A percentile compares a stretch with the other conserved stretches of the same genome.
Evolutionary conservation across 139 green algal species (phyloP).

Genomic region (Tetraselmis chui): DNA sequence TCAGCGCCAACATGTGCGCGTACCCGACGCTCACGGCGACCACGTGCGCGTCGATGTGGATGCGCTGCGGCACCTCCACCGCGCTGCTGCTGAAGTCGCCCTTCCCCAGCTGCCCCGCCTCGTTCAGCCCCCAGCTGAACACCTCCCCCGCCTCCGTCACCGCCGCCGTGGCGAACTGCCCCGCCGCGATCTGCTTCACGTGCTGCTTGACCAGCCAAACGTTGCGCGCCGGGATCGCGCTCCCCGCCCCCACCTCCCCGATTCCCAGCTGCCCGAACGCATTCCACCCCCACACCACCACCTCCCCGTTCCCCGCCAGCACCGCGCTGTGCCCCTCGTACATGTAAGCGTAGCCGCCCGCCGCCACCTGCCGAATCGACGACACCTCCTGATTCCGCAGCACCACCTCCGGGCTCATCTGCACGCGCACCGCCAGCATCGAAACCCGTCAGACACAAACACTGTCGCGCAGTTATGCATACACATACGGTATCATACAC

Average conservation of each 20-base stretch:
- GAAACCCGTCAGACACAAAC: too few species aligned
- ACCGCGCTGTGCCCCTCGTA: slow-evolving; percentile 20
- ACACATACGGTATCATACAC: too few species aligned
- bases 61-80: slow-evolving; percentile 14
- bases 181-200: slow-evolving; percentile 5
- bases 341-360: slow-evolving; percentile 19
- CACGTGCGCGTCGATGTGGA: slow-evolving; percentile 2
- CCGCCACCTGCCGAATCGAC: slow-evolving; percentile 8
- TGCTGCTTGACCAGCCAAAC: slow-evolving; percentile 11
- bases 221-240: slow-evolving; percentile 1
- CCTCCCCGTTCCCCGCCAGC: slow-evolving; percentile 4
- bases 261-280: slow-evolving; percentile 12
- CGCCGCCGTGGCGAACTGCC: slow-evolving; percentile 17
- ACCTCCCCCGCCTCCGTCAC: slow-evolving; percentile 19
- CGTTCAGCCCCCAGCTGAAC: slow-evolving; percentile 22
- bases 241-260: background rate
- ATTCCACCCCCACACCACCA: slow-evolving; percentile 19
- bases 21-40: slow-evolving; percentile 23
- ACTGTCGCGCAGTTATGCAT: too few species aligned
- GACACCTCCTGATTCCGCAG: background rate
- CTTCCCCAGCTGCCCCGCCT: slow-evolving; percentile 17
- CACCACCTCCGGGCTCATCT: background rate
- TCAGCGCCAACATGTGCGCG: slow-evolving; percentile 43
- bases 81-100: slow-evolving; percentile 13
- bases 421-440: too few species aligned